phyloP scores from a whole-genome alignment of 192 early-diverging fungal genomes.

The Rhizoclosmatium sp. region DNA sequence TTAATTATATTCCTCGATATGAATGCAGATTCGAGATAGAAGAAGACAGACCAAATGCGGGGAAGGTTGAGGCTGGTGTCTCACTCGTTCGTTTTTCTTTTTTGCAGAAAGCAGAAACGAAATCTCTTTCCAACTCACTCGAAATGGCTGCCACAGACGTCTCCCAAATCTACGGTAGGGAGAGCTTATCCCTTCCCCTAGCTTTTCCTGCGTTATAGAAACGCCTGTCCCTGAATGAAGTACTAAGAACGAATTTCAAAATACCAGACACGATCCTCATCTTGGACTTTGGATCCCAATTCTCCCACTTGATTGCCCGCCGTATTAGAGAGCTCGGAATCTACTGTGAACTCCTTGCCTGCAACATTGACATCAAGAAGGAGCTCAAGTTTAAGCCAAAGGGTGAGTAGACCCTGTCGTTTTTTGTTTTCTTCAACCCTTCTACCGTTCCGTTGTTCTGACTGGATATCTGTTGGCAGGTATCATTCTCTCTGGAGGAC shows the following conservation, averaged over 20 bases:
- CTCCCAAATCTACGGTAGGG: constrained; percentile 40
- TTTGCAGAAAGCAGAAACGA: no score
- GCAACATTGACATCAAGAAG: constrained; percentile 88
- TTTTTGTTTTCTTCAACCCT: not conserved
- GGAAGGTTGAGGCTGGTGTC: no score
- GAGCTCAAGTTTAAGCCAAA: constrained; percentile 96
- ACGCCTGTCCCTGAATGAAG: not conserved
- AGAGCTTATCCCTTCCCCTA: not conserved
- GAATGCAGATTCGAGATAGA: no score
- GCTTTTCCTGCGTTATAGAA: not conserved
- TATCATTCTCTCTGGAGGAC: constrained; percentile 94
- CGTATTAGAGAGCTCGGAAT: constrained; percentile 96
- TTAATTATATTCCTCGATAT: no score
- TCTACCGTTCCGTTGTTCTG: no score
- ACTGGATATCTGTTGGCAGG: constrained; percentile 48
- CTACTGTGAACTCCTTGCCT: constrained; percentile 98
- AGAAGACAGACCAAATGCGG: no score
- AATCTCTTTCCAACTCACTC: no score
- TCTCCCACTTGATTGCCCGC: constrained; percentile 96
- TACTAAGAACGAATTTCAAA: not conserved
- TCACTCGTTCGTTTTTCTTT: no score
- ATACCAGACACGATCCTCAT: constrained; percentile 90
- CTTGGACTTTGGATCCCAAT: constrained; percentile 99
- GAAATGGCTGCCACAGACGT: constrained; percentile 25
- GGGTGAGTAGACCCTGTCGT: constrained; percentile 53